Evolutionary conservation across 306 rosid genomes (phyloP).

Genomic region (Urtica urens): DNA sequence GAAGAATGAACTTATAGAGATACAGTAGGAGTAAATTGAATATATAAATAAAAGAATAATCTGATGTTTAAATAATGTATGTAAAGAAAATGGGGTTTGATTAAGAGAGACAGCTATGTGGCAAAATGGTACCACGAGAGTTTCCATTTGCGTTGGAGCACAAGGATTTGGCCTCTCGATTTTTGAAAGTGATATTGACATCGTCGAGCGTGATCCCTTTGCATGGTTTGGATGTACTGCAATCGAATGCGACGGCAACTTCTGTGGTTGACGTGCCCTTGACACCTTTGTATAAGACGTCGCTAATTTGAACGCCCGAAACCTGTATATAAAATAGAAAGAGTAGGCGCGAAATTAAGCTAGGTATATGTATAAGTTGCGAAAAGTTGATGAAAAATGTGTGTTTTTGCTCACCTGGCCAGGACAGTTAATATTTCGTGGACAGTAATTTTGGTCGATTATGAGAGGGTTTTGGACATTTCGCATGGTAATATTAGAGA

Average conservation of each 20-base stretch:
- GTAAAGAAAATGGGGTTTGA: no score
- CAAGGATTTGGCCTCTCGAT: slow-evolving; percentile 6
- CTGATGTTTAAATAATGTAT: no score
- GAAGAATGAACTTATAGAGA: no score
- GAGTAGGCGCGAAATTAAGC: no score
- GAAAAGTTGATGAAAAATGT: no score
- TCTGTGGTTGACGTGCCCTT: slow-evolving; percentile 11
- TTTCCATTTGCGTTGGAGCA: slow-evolving; percentile 11
- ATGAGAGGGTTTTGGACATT: slow-evolving; percentile 17
- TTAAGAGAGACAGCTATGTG: slow-evolving; percentile 11
- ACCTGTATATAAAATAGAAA: no score
- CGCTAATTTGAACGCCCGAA: slow-evolving; percentile 4
- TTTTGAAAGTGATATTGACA: slow-evolving; percentile 6
- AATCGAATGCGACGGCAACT: slow-evolving; percentile 11
- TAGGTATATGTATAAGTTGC: no score
- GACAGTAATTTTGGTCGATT: slow-evolving; percentile 21
- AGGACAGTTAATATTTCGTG: slow-evolving; percentile 15
- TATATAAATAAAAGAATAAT: no score
- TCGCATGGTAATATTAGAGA: slow-evolving; percentile 5
- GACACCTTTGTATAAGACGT: background rate
- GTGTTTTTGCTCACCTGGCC: background rate
- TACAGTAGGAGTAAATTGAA: no score
- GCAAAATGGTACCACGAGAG: slow-evolving; percentile 4
- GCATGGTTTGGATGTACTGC: slow-evolving; percentile 14
- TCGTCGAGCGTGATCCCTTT: slow-evolving; percentile 1